Conservation (phyloP, 352 stramenopile species). For the Phytophthora melonis region DNA sequence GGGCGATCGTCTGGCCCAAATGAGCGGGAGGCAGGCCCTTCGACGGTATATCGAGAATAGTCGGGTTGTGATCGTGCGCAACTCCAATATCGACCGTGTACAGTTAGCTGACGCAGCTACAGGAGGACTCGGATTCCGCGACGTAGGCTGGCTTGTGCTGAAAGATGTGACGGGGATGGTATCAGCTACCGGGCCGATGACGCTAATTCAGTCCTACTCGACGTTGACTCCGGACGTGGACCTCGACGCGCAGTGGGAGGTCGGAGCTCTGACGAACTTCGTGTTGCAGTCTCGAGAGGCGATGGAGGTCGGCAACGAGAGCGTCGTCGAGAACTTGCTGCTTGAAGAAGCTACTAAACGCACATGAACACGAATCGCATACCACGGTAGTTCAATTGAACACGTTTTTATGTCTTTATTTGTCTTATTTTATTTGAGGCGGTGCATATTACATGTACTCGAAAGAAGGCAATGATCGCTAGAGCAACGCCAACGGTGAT, state of each 20-base stretch:
- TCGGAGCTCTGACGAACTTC: conserved; percentile 50
- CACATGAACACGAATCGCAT: conserved; percentile 6
- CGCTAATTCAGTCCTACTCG: conserved; percentile 32
- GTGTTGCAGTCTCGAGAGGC: conserved; percentile 39
- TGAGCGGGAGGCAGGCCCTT: conserved; percentile 30
- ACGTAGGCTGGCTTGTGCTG: conserved; percentile 45
- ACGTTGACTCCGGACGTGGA: conserved; percentile 31
- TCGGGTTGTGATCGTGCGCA: conserved; percentile 40
- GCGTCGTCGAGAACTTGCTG: conserved; percentile 33
- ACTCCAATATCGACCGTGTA: conserved; percentile 37
- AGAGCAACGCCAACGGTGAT: no score
- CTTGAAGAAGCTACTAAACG: conserved; percentile 20
- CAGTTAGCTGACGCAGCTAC: conserved; percentile 29
- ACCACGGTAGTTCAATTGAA: no score
- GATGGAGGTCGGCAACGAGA: conserved; percentile 27
- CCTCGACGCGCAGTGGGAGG: conserved; percentile 36
- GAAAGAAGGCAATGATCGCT: no score
- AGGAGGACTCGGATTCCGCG: conserved; percentile 37
- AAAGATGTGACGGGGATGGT: not conserved
- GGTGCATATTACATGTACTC: no score
- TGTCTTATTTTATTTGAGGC: no score
- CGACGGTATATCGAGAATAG: conserved; percentile 30
- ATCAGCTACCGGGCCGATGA: conserved; percentile 10
- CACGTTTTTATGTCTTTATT: no score
- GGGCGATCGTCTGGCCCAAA: conserved; percentile 13